Evolutionary conservation across 495 filamentous ascomycete species (phyloP), one percentile per base, ranked within the genome.

Genomic region (Durotheca rogersii): DNA sequence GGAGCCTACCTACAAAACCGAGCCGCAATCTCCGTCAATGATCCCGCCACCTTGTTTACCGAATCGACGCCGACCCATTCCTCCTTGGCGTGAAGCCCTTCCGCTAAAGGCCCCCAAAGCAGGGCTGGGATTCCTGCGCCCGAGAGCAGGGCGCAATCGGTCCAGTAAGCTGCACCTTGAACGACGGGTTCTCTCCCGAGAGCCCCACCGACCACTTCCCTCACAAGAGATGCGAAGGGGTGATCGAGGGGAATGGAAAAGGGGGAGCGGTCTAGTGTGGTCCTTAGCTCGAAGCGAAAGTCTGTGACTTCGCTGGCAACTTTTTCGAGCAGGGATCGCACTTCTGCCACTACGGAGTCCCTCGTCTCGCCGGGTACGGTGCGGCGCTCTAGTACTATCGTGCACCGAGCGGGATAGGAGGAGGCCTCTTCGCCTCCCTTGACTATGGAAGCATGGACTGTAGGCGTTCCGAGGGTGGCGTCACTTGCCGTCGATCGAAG

Each of bases 341-440:
- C 39, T 12, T 76, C 73, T 4, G 18, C 15, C 10, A 65, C 17
- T 4, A 74, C 66, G 2, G 57, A 55, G 16, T 65, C 47, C 5
- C 58, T 48, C 0, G 65, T 67, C 51, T 74, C 71, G 7, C 56
- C 59, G 10, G 72, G 62, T 0, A 77, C 51, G 1, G 72, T 77
- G 6, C 75, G 70, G 27, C 72, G 70, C 38, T 78, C 73, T 5
- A 77, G 48, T 0, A 69, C 71, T 14, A 75, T 56, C 0, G 61
- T 72, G 42, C 71, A 74, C 20, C 64, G 66, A 9, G 57, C 68
- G 10, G 72, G 73, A 20, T 76, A 78, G 0, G 74, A 75, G 6
- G 74, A 77, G 7, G 66, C 60, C 37, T 78, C 75, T 30, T 76
- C 68, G 18, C 72, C 74, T 9, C 74, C 74, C 21, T 66, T 64